A percentile compares a stretch with the other conserved stretches of the same genome.
phyloP scores from a whole-genome alignment of 441 rosid species.

The Populus hybrid region DNA sequence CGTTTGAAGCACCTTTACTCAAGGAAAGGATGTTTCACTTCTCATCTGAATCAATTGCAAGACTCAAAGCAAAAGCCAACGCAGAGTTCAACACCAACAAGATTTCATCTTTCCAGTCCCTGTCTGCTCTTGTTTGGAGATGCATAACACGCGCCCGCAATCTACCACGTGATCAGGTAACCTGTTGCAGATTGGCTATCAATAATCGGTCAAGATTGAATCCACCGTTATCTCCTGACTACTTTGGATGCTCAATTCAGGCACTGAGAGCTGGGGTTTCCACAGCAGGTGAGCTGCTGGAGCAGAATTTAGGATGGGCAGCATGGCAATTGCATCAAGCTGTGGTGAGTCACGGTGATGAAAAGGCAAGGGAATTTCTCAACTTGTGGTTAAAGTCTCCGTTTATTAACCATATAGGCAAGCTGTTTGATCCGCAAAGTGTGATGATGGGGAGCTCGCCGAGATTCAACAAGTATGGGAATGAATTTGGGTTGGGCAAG shows the following conservation, averaged over 20 bases:
- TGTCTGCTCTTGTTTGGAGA: constrained; percentile 63
- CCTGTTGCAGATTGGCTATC: constrained; percentile 50
- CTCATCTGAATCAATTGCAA: constrained; percentile 44
- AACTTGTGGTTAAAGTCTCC: constrained; percentile 27
- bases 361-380: constrained; percentile 25
- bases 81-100: constrained; percentile 34
- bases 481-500: constrained; percentile 69
- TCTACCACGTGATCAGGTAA: constrained; percentile 31
- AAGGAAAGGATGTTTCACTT: constrained; percentile 60
- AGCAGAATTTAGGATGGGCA: constrained; percentile 54
- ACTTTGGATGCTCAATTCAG: constrained; percentile 59
- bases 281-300: constrained; percentile 49
- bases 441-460: too few species aligned
- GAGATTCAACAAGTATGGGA: too few species aligned
- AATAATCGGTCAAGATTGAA: constrained; percentile 48
- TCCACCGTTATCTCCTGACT: constrained; percentile 38
- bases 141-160: constrained; percentile 43
- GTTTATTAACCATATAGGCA: constrained; percentile 31
- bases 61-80: constrained; percentile 47
- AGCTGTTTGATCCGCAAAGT: not conserved
- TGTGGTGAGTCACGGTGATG: constrained; percentile 8
- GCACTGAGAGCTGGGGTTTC: constrained; percentile 27
- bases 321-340: constrained; percentile 39
- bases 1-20: constrained; percentile 43
- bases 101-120: constrained; percentile 66